These are phyloP conservation scores for Aspergillus arachidicola DNA, from an alignment of 2,329 filamentous ascomycete genomes.

Conservation along the genomic window DNA sequence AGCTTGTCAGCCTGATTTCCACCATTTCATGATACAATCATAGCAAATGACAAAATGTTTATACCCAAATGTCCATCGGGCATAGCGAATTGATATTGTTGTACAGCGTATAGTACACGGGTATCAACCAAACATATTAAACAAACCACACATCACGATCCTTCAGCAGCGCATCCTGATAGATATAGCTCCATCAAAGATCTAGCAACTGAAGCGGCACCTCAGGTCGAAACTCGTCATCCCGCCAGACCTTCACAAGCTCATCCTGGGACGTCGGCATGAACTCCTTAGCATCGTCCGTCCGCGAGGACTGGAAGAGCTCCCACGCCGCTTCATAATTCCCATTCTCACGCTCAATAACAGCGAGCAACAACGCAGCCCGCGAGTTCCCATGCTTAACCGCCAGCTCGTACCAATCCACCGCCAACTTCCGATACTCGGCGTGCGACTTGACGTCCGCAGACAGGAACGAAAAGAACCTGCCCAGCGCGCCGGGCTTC, in stretches of 20 bases:
- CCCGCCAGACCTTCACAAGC: conserved; percentile 20
- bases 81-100: background rate
- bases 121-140: conserved; percentile 3
- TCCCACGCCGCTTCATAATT: conserved; percentile 14
- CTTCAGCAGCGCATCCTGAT: no score
- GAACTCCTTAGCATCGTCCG: conserved; percentile 12
- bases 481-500: background rate
- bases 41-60: background rate
- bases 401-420: conserved; percentile 40
- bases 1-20: background rate
- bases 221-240: conserved; percentile 18
- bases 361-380: conserved; percentile 31
- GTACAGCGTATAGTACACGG: background rate
- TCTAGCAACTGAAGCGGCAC: conserved; percentile 7
- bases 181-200: background rate
- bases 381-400: conserved; percentile 18
- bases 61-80: background rate
- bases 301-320: conserved; percentile 16
- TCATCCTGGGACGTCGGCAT: background rate
- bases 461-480: conserved; percentile 16
- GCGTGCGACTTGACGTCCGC: conserved; percentile 19
- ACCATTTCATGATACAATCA: background rate
- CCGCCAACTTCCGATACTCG: conserved; percentile 32
- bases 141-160: background rate
- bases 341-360: conserved; percentile 34